Evolutionary conservation across 257 asterid species (phyloP).

Genomic region (Scutellaria galericulata): DNA sequence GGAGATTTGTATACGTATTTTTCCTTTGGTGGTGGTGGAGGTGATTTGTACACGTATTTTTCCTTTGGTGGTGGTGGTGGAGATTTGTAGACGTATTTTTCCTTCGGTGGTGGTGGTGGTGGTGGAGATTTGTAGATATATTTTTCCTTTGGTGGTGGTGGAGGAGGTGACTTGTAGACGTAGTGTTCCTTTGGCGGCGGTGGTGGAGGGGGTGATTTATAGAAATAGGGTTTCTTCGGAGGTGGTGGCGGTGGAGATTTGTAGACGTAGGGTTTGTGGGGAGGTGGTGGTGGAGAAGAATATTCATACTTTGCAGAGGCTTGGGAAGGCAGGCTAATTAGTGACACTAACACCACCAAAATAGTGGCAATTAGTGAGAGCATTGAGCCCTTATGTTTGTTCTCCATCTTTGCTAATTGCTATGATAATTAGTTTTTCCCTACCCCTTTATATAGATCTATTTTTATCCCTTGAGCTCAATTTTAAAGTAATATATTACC

Average conservation of each 20-base stretch:
- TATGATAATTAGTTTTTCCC: not conserved
- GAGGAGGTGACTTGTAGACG: constrained; percentile 6
- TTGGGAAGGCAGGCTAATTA: constrained; percentile 29
- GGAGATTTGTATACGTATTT: constrained; percentile 17
- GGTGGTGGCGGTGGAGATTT: constrained; percentile 17
- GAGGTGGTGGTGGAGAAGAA: constrained; percentile 32
- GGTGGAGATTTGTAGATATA: constrained; percentile 26
- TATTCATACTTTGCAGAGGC: constrained; percentile 26
- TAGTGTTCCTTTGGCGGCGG: constrained; percentile 17
- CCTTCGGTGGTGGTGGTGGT: constrained; percentile 1
- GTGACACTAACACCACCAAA: constrained; percentile 36
- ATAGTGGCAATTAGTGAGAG: constrained; percentile 30
- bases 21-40: constrained; percentile 3
- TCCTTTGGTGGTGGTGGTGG: not conserved
- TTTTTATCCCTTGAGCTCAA: not conserved
- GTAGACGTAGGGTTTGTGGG: not conserved
- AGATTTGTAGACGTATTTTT: not conserved
- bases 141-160: constrained; percentile 2
- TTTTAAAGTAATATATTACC: not conserved
- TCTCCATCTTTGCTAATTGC: constrained; percentile 34
- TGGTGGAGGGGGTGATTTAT: constrained; percentile 21
- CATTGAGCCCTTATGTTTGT: constrained; percentile 15
- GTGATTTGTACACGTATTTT: not conserved
- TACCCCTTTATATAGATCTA: constrained; percentile 32
- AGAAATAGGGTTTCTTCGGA: not conserved